Base-by-base conservation (phyloP, 352 stramenopile genomes). In the Globisporangium radiosum region DNA sequence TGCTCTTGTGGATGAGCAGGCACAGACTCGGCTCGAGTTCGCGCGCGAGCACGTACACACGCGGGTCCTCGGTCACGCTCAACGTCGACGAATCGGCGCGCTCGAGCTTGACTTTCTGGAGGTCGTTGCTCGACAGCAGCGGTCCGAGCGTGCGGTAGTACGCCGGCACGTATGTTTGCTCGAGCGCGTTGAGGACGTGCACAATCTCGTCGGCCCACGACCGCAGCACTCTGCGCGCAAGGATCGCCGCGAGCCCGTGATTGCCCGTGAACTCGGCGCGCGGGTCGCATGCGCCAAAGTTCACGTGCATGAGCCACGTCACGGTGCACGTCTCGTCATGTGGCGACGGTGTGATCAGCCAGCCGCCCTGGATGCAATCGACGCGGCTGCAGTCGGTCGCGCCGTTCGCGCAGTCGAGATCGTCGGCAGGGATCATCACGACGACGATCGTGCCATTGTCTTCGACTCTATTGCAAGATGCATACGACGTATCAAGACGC, bases 231-330 rank as follows among this genome's bases (percentile, higher is more conserved):
- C 68, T 71, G 4, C 72, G 75, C 45, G 73, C 68, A 5, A 76
- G 17, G 33, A 74, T 72, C 4, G 68, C 57, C 4, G 65, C 62
- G 4, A 73, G 54, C 0, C 68, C 66, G 55, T 83, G 72, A 7
- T 57, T 70, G 5, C 72, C 75, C 2, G 75, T 85, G 61, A 90
- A 90, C 59, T 90, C 78, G 36, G 52, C 66, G 9, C 64, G 56
- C 8, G 77, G 51, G 37, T 87, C 64, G 50, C 80, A 89, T 51
- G 82, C 65, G 13, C 75, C 76, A 53, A 90, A 90, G 63, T 92
- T 89, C 36, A 67, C 75, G 56, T 92, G 78, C 71, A 88, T 81
- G n/a, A 92, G n/a, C 82, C 80, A 89, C 25, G 78, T 90, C 10
- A 90, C 76, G 0, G 67, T 80, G 51, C 78, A 90, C 2, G 76